These are phyloP conservation scores for Cryptococcus floricola DNA, from an alignment of 1,284 basidiomycete genomes.

Conservation along the genomic window DNA sequence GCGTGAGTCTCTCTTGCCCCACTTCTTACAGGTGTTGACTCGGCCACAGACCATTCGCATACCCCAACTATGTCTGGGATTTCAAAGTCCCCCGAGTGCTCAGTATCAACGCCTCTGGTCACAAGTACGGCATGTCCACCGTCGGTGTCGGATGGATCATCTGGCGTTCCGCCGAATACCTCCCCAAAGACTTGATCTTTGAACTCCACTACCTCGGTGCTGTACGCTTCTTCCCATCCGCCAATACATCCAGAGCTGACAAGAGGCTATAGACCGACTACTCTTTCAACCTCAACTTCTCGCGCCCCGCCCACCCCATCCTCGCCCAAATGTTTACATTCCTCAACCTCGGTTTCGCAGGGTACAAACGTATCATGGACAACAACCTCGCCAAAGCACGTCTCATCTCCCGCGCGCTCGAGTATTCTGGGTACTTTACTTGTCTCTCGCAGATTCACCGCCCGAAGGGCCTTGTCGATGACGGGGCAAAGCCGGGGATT, in stretches of 20 bases:
- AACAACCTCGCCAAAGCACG: conserved; percentile 78
- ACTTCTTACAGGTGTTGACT: not conserved
- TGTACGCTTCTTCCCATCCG: conserved; percentile 7
- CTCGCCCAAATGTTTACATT: conserved; percentile 92
- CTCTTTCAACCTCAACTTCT: conserved; percentile 91
- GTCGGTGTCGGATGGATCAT: conserved; percentile 87
- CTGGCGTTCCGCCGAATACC: conserved; percentile 69
- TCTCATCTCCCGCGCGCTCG: conserved; percentile 77
- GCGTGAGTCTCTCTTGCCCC: conserved; percentile 49
- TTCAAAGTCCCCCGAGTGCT: conserved; percentile 76
- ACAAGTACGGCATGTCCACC: conserved; percentile 77
- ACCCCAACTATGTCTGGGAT: conserved; percentile 78
- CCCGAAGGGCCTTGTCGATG: conserved; percentile 21
- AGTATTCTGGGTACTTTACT: conserved; percentile 70
- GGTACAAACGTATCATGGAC: conserved; percentile 68
- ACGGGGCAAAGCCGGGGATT: conserved; percentile 5
- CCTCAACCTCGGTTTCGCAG: conserved; percentile 71
- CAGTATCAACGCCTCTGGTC: conserved; percentile 61
- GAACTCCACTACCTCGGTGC: conserved; percentile 71
- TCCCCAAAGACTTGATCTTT: conserved; percentile 87
- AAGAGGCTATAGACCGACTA: conserved; percentile 52
- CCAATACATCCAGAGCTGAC: not conserved
- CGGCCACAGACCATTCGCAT: conserved; percentile 30
- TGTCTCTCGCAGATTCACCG: conserved; percentile 52
- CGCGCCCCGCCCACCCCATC: conserved; percentile 72